These are phyloP conservation scores for Quercus mongolica DNA, from an alignment of 306 rosid species.

Conservation along the genomic window DNA sequence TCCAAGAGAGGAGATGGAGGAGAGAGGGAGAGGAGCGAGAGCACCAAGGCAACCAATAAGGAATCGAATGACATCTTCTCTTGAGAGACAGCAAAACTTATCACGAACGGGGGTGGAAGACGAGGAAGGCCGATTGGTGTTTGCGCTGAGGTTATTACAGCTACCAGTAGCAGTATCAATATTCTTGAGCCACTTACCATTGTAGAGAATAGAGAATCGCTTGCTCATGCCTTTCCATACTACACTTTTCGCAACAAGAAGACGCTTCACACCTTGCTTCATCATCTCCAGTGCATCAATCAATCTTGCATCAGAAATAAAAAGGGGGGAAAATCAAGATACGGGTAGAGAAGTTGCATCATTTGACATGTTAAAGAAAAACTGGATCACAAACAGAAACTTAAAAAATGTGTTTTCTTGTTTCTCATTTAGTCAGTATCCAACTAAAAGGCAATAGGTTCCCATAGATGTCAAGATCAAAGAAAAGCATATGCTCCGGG, in stretches of 20 bases:
- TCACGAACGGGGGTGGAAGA: conserved; percentile 37
- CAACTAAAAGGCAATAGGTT: background rate
- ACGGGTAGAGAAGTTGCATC: background rate
- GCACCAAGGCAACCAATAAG: conserved; percentile 97
- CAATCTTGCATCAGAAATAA: conserved; percentile 47
- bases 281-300: conserved; percentile 97
- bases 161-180: conserved; percentile 50
- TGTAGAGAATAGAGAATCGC: conserved; percentile 86
- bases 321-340: background rate
- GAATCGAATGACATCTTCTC: conserved; percentile 97
- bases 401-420: background rate
- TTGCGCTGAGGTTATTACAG: conserved; percentile 47
- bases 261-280: conserved; percentile 92
- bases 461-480: background rate
- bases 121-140: conserved; percentile 51
- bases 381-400: background rate
- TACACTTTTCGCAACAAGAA: conserved; percentile 81
- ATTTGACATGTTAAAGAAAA: background rate
- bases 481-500: background rate
- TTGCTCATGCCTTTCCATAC: conserved; percentile 98
- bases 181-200: conserved; percentile 90
- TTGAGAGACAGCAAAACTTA: conserved; percentile 82
- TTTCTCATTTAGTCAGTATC: background rate
- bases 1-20: conserved; percentile 73
- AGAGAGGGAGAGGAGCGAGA: conserved; percentile 91